Evolutionary conservation across 2,329 filamentous ascomycete genomes (phyloP), one percentile per base, ranked within the genome.

Genomic region (Penicillium brevicompactum): DNA sequence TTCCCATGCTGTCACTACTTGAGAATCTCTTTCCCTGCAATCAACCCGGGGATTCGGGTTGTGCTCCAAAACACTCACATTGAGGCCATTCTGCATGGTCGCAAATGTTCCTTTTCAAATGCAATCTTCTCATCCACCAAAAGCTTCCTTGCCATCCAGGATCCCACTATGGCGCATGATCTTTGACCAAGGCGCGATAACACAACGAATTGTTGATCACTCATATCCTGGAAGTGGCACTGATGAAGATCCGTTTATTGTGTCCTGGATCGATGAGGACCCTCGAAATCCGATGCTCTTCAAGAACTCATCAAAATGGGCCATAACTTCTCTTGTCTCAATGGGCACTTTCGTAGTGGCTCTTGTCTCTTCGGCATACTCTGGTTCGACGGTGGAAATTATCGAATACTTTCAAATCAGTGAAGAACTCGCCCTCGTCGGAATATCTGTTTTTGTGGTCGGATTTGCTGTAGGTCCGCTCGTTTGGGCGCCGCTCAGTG

Each of bases 381-480:
- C 63, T 16, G 70, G 70, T 24, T 65, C 66, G 16, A 53, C 67
- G 5, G 22, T 49, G 4, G 46, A 69, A 46, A 66, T 73, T 24
- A 55, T 70, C 4, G 4, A n/a, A 3, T 43, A 61, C 1, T 76
- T 76, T 43, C 22, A 62, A 1, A 49, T 70, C 31, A 59, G 65
- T n/a, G 34, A 57, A 5, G 70, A 74, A 57, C 66, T 67, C 14
- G 62, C 60, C 6, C 69, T 66, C 3, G 64, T 74, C 13, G 74
- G 72, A 11, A 62, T 76, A 9, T 74, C 73, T 7, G 62, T 76
- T 7, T 76, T 74, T 51, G 67, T 76, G 5, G 46, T 76, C n/a
- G 74, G 74, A 18, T 76, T 76, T 49, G 73, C 73, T 27, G 67
- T 76, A 32, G 74, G 74, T 0, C 74, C 74, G 0, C 45, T 75